Evolutionary conservation across 164 flowering plant genomes (phyloP), one percentile per base, ranked within the genome.

Genomic region (Santalum album): DNA sequence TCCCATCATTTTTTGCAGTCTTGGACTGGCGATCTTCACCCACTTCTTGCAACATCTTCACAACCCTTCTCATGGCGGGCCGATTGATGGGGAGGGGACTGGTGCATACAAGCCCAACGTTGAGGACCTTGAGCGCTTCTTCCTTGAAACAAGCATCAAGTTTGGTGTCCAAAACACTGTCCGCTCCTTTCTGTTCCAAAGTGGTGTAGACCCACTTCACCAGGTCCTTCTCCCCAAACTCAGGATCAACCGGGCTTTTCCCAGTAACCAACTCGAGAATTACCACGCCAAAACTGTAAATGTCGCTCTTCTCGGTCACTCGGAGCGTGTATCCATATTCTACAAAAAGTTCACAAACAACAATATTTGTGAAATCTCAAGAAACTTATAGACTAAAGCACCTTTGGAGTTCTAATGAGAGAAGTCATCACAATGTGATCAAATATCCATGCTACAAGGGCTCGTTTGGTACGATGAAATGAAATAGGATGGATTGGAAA

Each of bases 271-370:
- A 55, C 67, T 91, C 98, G 1, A 91, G 80, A 47, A 91, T 64
- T 0, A 91, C 96, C 52, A 91, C 94, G 1, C 98, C 98, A 20
- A 86, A 91, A 65, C 98, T 91, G 80, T 91, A 91, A 10, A 76
- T 84, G 59, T 91, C 98, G 23, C 98, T 91, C 84, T 91, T 91
- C 73, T 91, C 98, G 12, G 86, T 91, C 69, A 92, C 96, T 35
- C 96, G 69, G 3, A 86, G 86, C 1, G 98, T 89, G 69, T 89
- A 92, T 0, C 91, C 98, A 66, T 92, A 92, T 70, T 92, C 98
- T 91, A 84, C 71, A 78, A 23, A 29, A 69, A 44, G 48, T 38
- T 38, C 42, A 38, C 42, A 38, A 38, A 38, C 42, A 38, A 38
- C 15, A 4, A 29, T 29, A 3, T 3, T 29, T 29, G 4, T 29